Percentiles rank a stretch among this genome's conserved stretches.
Evolutionary conservation across 768 basidiomycete species (phyloP).

Genomic region (Roridomyces roridus): DNA sequence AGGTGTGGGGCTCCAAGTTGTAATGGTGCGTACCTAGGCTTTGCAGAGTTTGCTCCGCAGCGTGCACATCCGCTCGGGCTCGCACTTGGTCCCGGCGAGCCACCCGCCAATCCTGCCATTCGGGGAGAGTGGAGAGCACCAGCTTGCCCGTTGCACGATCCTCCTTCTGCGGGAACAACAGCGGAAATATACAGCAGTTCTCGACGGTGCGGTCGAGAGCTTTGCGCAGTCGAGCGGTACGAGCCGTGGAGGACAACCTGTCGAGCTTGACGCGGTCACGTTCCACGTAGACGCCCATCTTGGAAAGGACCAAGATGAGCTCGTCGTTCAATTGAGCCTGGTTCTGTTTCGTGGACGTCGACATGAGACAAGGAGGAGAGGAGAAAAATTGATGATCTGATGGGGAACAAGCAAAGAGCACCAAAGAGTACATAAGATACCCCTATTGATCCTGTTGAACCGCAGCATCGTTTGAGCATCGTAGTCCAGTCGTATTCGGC

Average conservation of each 20-base stretch:
- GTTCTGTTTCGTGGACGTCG: not conserved
- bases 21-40: not conserved
- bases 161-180: slow-evolving; percentile 10
- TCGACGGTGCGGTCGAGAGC: slow-evolving; percentile 19
- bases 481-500: slow-evolving; percentile 24
- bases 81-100: not conserved
- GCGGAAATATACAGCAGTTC: slow-evolving; percentile 18
- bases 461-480: slow-evolving; percentile 11
- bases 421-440: no score
- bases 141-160: slow-evolving; percentile 12
- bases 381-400: not conserved
- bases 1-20: not conserved
- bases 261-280: slow-evolving; percentile 2
- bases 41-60: not conserved
- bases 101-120: slow-evolving; percentile 12
- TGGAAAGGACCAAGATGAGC: slow-evolving; percentile 13
- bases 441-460: slow-evolving; percentile 26
- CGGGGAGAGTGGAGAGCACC: not conserved
- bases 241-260: not conserved
- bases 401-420: not conserved
- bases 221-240: slow-evolving; percentile 7
- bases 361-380: not conserved
- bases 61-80: not conserved
- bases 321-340: slow-evolving; percentile 10
- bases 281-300: slow-evolving; percentile 22